These are phyloP conservation scores for Saccharomyces hybrid DNA, from an alignment of 1,139 yeast species.

Conservation along the genomic window DNA sequence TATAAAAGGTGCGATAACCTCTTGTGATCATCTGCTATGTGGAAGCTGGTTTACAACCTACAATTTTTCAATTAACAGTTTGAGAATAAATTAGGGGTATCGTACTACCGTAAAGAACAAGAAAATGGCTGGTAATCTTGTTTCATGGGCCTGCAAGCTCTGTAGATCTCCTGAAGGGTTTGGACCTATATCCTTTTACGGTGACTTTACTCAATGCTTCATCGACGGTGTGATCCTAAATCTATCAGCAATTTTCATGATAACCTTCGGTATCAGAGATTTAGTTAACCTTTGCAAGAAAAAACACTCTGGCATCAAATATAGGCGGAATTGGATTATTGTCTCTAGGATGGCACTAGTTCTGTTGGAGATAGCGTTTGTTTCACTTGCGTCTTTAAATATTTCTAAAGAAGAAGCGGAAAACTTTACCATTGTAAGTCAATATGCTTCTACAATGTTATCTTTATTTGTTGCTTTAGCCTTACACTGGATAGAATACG, in stretches of 20 bases:
- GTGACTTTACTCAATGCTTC: conserved; percentile 77
- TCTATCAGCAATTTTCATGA: conserved; percentile 43
- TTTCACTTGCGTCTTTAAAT: conserved; percentile 20
- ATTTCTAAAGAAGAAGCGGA: conserved; percentile 11
- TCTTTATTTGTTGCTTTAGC: conserved; percentile 42
- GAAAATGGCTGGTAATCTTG: conserved; percentile 1
- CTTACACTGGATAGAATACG: conserved; percentile 67
- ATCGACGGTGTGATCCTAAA: conserved; percentile 61
- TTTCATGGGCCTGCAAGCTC: conserved; percentile 18
- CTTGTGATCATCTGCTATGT: neutral
- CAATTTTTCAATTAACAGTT: neutral
- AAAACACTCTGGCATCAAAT: conserved; percentile 34
- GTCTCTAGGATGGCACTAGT: conserved; percentile 31
- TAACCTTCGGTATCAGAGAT: conserved; percentile 44
- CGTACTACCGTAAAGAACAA: neutral
- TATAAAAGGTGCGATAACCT: neutral
- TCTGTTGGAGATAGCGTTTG: conserved; percentile 26
- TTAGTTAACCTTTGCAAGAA: conserved; percentile 28
- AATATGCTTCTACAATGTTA: conserved; percentile 24
- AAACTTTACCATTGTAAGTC: conserved; percentile 26
- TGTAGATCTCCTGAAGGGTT: conserved; percentile 50
- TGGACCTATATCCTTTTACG: conserved; percentile 58
- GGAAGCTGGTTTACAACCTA: neutral
- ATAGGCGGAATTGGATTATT: conserved; percentile 36
- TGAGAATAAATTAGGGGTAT: neutral